Conservation (phyloP, 164 flowering plant species). For the Kingdonia uniflora region DNA sequence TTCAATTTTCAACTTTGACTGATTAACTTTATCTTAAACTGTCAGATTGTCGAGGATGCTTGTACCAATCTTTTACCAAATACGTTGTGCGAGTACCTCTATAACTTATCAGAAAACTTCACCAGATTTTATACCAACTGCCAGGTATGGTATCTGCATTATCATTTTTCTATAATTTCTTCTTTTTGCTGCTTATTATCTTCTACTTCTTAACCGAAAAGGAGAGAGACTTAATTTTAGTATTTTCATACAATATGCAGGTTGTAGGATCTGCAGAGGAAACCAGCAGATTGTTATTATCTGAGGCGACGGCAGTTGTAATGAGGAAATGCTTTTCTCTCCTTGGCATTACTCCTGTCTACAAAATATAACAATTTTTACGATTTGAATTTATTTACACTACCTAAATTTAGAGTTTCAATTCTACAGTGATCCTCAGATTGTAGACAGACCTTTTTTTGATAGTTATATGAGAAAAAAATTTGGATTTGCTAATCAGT, state of each 20-base stretch:
- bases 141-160: constrained; percentile 38
- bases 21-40: not conserved
- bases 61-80: constrained; percentile 71
- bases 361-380: constrained; percentile 42
- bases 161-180: not conserved
- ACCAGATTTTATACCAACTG: constrained; percentile 71
- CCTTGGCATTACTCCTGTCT: constrained; percentile 75
- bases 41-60: constrained; percentile 78
- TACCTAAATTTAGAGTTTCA: not conserved
- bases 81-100: constrained; percentile 75
- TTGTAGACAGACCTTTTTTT: no score
- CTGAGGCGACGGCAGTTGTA: constrained; percentile 85
- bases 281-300: constrained; percentile 68
- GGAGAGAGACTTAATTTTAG: not conserved
- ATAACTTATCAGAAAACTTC: constrained; percentile 67
- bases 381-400: not conserved
- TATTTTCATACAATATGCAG: constrained; percentile 19
- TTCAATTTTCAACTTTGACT: no score
- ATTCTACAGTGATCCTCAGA: no score
- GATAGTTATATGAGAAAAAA: no score
- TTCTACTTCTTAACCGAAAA: not conserved
- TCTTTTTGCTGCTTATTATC: not conserved
- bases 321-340: constrained; percentile 85
- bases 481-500: no score
- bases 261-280: constrained; percentile 83